Evolutionary conservation across 1,284 basidiomycete genomes (phyloP).

Genomic region (Hypsizygus ulmarius): DNA sequence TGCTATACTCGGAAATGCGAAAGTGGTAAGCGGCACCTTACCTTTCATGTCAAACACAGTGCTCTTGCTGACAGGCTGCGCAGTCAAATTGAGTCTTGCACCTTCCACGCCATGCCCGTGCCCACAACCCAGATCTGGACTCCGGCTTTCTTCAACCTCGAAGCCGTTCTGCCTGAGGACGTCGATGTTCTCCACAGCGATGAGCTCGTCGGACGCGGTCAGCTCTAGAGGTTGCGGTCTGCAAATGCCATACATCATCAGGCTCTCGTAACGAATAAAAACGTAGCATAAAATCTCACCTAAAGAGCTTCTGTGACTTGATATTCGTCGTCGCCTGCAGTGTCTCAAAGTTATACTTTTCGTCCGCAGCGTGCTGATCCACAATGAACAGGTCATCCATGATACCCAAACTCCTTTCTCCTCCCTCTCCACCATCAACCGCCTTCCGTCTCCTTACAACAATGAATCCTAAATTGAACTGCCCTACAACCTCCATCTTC

Average conservation of each 20-base stretch:
- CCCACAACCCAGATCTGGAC: constrained; percentile 56
- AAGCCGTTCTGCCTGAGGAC: constrained; percentile 88
- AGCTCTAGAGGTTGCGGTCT: constrained; percentile 82
- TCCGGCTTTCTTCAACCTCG: constrained; percentile 68
- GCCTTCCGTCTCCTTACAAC: constrained; percentile 64
- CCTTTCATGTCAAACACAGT: constrained; percentile 75
- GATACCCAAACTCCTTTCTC: background rate
- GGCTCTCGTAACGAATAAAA: background rate
- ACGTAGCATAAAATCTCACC: constrained; percentile 41
- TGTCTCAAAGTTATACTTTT: constrained; percentile 98
- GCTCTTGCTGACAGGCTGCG: constrained; percentile 90
- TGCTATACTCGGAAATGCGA: constrained; percentile 23
- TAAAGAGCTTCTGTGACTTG: constrained; percentile 81
- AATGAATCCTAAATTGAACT: constrained; percentile 98
- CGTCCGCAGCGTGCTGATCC: constrained; percentile 89
- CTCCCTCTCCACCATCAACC: constrained; percentile 14
- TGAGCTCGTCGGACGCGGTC: constrained; percentile 86
- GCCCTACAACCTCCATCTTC: constrained; percentile 84
- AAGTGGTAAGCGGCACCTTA: constrained; percentile 20
- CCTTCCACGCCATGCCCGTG: constrained; percentile 31
- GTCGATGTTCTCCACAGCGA: constrained; percentile 85
- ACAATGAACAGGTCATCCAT: constrained; percentile 93
- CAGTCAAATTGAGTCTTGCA: constrained; percentile 65
- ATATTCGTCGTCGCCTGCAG: constrained; percentile 88
- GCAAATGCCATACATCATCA: constrained; percentile 6